Percentiles rank a stretch among this genome's conserved stretches.
Evolutionary conservation across 208 protist species (phyloP).

Genomic region (Leishmania braziliensis): DNA sequence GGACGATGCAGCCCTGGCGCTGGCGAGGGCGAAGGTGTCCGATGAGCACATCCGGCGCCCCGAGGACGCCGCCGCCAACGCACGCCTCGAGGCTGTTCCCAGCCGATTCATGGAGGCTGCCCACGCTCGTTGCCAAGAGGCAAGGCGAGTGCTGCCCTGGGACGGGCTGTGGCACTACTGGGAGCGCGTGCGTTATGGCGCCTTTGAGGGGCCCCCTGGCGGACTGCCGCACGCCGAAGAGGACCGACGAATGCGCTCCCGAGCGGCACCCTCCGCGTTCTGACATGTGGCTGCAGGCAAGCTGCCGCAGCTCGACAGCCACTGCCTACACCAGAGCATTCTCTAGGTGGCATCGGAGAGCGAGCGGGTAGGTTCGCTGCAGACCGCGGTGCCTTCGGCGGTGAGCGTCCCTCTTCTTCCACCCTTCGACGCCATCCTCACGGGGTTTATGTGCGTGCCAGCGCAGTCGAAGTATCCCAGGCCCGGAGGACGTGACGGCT

Average conservation of each 20-base stretch:
- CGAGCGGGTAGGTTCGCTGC: background rate
- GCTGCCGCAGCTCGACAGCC: background rate
- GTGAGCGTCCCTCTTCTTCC: too few species aligned
- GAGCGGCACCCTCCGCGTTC: background rate
- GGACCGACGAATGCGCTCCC: background rate
- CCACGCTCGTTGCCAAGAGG: background rate
- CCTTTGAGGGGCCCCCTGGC: background rate
- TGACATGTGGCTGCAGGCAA: background rate
- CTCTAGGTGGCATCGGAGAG: background rate
- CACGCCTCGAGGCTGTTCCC: background rate
- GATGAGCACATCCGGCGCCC: too few species aligned
- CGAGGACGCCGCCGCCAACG: background rate
- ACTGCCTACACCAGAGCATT: background rate
- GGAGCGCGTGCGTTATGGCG: background rate
- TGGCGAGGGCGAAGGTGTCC: too few species aligned
- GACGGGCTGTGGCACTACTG: background rate
- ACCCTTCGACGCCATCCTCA: too few species aligned
- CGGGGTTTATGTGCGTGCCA: too few species aligned
- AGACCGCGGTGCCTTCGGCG: too few species aligned
- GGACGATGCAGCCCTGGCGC: too few species aligned
- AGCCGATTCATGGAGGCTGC: background rate
- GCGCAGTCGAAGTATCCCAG: too few species aligned
- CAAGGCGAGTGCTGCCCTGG: background rate
- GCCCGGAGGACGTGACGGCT: too few species aligned
- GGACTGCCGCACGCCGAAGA: background rate